Evolutionary conservation across 805 yeast genomes (phyloP), one percentile per base, ranked within the genome.

Genomic region (Candida maesae): DNA sequence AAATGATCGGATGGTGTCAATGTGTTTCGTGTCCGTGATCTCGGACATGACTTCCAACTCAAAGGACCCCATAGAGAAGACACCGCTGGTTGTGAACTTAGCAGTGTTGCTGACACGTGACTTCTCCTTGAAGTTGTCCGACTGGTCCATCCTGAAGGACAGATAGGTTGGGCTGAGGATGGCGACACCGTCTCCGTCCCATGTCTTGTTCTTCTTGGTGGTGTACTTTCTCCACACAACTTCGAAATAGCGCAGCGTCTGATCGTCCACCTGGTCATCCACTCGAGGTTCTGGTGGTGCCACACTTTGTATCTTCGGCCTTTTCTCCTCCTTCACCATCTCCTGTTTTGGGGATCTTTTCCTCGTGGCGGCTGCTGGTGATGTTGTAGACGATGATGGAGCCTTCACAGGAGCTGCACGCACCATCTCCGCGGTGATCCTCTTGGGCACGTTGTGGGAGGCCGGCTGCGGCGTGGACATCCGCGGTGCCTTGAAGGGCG

Each of bases 121-220:
- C 28, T 45, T 44, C 52, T 47, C 69, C 66, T 40, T 63, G 51
- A 40, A 50, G 42, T 41, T 52, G 36, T 41, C 67, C 14, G 59
- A 53, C 18, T 57, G 53, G 29, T 65, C 71, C 11, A 55, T 49
- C 34, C 66, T 60, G 14, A 71, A 53, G 12, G 60, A 51, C 0
- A 63, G 34, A 18, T 41, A 35, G 0, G 58, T 53, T 2, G 53
- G 41, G 1, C 51, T 46, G n/a, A 71, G 56, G 0, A 63, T 51
- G 13, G 83, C 64, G 25, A 65, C 61, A 0, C 96, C 98, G 64
- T 93, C 98, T 2, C 95, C 95, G 41, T 87, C 95, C 99, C 99
- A 93, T 0, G 88, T 80, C 58, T 90, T 90, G 60, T 89, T 79
- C 68, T 91, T 88, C 63, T 84, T 87, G 24, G 65, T 70, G 0